Percentiles rank a stretch among this genome's conserved stretches.
These are phyloP conservation scores for Adansonia digitata DNA, from an alignment of 345 rosid species.

Conservation along the genomic window DNA sequence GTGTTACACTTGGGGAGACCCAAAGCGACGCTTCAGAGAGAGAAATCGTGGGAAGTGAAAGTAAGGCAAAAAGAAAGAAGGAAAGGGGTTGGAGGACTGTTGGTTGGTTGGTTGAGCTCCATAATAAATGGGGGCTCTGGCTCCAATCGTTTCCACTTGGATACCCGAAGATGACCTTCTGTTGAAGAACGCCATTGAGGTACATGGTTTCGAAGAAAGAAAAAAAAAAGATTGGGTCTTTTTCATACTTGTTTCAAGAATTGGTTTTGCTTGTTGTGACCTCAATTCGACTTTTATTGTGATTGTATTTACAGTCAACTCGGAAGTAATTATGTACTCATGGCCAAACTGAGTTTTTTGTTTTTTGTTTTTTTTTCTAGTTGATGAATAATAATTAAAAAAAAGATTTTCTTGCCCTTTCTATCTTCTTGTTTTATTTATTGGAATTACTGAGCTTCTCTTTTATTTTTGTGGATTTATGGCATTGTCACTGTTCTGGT, in stretches of 20 bases:
- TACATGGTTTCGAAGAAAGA: slow-evolving; percentile 8
- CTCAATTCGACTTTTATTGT: neutral
- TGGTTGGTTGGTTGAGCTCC: neutral
- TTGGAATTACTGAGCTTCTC: neutral
- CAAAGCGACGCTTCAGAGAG: neutral
- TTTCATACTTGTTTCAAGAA: neutral
- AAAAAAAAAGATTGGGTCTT: neutral
- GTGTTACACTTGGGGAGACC: neutral
- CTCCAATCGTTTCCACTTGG: slow-evolving; percentile 54
- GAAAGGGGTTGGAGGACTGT: neutral
- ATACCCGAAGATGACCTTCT: slow-evolving; percentile 66
- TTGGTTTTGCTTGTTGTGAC: neutral
- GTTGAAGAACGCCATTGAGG: slow-evolving; percentile 81
- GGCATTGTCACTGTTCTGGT: neutral
- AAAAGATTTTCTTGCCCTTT: neutral
- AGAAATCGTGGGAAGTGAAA: neutral
- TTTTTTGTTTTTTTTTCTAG: neutral
- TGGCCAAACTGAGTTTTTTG: neutral
- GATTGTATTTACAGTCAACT: neutral
- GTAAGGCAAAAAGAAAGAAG: neutral
- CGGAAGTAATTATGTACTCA: neutral
- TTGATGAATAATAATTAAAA: neutral
- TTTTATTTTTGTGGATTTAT: neutral
- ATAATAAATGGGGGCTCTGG: slow-evolving; percentile 61
- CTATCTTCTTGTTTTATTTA: neutral